A percentile compares a stretch with the other conserved stretches of the same genome.
Evolutionary conservation across 2,329 filamentous ascomycete genomes (phyloP).

Genomic region (Xylariaceae sp.): DNA sequence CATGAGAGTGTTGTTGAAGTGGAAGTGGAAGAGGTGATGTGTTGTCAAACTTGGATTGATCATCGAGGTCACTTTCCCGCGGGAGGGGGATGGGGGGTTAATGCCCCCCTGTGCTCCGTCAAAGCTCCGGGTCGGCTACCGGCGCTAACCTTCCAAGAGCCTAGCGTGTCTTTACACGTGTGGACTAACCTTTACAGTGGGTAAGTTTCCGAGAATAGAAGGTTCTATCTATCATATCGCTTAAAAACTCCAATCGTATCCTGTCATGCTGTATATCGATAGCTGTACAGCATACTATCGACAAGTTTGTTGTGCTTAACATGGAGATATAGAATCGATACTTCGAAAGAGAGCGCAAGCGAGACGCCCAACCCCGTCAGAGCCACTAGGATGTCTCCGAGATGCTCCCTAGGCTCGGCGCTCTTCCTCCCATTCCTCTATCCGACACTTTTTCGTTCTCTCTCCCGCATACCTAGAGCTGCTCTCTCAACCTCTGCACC

Average conservation of each 20-base stretch:
- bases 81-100: no score
- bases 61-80: no score
- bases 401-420: conserved; percentile 47
- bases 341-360: not conserved
- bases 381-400: conserved; percentile 48
- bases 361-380: conserved; percentile 8
- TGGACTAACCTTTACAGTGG: not conserved
- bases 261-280: no score
- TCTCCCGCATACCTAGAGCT: conserved; percentile 36
- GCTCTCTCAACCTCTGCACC: conserved; percentile 35
- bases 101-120: not conserved
- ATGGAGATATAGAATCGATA: not conserved
- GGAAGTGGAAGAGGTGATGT: conserved; percentile 27
- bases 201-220: not conserved
- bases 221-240: conserved; percentile 29
- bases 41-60: conserved; percentile 29
- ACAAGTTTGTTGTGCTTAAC: not conserved
- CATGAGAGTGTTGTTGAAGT: not conserved
- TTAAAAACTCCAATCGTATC: conserved; percentile 10
- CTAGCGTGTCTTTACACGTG: conserved; percentile 11
- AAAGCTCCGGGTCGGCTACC: conserved; percentile 25
- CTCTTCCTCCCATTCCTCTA: conserved; percentile 59
- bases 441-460: conserved; percentile 51
- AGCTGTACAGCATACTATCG: no score
- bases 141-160: conserved; percentile 10